These are phyloP conservation scores for Xylariaceae sp. DNA, from an alignment of 2,329 filamentous ascomycete species.

Conservation along the genomic window DNA sequence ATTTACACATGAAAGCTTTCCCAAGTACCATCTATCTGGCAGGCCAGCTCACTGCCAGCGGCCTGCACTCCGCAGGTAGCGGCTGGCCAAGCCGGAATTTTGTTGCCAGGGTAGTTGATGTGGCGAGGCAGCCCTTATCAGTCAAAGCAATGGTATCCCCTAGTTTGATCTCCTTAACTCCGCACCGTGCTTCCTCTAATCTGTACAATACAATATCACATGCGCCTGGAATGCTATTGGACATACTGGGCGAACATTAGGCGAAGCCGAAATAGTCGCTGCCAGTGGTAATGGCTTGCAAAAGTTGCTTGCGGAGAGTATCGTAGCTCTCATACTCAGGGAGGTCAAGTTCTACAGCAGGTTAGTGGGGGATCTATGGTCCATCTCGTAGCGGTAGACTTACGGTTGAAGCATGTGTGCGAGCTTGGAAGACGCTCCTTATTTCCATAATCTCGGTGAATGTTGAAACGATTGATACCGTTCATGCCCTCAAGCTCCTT, in stretches of 20 bases:
- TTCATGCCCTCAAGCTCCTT: conserved; percentile 99
- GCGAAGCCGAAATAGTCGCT: conserved; percentile 98
- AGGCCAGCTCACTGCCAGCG: conserved; percentile 12
- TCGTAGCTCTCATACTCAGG: conserved; percentile 98
- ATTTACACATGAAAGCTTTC: conserved; percentile 11
- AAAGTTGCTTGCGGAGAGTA: conserved; percentile 75
- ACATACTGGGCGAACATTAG: conserved; percentile 37
- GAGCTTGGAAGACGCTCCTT: conserved; percentile 94
- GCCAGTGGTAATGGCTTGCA: conserved; percentile 96
- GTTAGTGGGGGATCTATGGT: background rate
- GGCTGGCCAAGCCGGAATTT: conserved; percentile 4
- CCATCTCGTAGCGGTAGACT: conserved; percentile 39
- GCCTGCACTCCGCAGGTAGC: conserved; percentile 28
- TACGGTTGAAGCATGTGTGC: conserved; percentile 99
- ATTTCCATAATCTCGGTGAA: conserved; percentile 94
- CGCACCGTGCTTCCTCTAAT: conserved; percentile 5
- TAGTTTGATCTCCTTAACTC: conserved; percentile 1
- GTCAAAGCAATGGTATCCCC: background rate
- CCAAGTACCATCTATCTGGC: conserved; percentile 5
- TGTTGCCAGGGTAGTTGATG: conserved; percentile 5
- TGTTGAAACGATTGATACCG: conserved; percentile 95
- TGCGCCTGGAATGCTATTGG: background rate
- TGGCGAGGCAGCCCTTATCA: background rate
- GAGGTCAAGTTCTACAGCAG: conserved; percentile 77
- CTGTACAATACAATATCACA: conserved; percentile 11